Conservation (phyloP, 192 early-diverging fungal genomes). For the Coemansia sp. region DNA sequence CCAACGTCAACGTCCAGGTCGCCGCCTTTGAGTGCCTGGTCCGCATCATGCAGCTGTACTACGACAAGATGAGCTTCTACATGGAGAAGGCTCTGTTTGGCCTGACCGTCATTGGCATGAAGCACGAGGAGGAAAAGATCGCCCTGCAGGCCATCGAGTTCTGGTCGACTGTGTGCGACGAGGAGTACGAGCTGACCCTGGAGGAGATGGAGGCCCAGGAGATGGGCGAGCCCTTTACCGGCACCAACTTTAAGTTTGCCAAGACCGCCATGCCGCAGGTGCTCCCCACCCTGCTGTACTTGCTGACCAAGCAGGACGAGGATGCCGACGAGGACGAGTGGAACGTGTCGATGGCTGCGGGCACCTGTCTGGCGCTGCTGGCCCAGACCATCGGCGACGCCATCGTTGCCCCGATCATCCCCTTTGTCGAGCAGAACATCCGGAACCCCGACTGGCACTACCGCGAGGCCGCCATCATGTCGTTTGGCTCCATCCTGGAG, state of each 20-base stretch:
- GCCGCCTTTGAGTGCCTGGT: conserved; percentile 95
- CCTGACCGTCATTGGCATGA: conserved; percentile 91
- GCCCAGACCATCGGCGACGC: conserved; percentile 77
- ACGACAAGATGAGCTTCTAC: conserved; percentile 93
- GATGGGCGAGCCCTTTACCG: conserved; percentile 48
- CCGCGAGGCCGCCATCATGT: conserved; percentile 96
- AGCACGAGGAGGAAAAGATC: conserved; percentile 79
- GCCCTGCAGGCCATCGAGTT: conserved; percentile 98
- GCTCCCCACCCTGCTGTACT: conserved; percentile 75
- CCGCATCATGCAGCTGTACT: conserved; percentile 95
- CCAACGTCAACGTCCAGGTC: conserved; percentile 70
- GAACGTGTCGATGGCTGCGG: conserved; percentile 97
- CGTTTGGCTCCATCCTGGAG: conserved; percentile 97
- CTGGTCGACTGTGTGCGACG: conserved; percentile 98
- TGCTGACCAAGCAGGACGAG: conserved; percentile 96
- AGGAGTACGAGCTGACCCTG: conserved; percentile 74
- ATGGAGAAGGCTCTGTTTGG: conserved; percentile 96
- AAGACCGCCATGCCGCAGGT: conserved; percentile 73
- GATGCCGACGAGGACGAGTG: conserved; percentile 99
- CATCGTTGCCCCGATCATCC: conserved; percentile 81
- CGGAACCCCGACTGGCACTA: conserved; percentile 84
- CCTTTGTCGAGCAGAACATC: conserved; percentile 88
- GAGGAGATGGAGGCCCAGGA: conserved; percentile 61
- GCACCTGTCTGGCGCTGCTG: conserved; percentile 87
- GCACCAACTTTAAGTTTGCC: conserved; percentile 72